phyloP scores from a whole-genome alignment of 2,329 filamentous ascomycete genomes.

The Neofusicoccum ribis region DNA sequence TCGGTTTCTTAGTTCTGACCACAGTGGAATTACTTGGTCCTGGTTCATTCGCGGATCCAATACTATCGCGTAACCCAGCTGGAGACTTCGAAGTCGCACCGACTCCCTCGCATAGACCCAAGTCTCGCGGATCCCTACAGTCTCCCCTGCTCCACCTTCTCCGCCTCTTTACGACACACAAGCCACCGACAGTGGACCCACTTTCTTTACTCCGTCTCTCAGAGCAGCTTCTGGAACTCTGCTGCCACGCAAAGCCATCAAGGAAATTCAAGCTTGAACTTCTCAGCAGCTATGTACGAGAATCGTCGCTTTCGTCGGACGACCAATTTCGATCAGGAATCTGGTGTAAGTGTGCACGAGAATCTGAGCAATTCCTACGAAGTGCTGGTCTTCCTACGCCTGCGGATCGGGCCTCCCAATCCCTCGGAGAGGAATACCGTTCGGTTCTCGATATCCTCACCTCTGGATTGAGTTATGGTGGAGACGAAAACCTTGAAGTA shows the following conservation, averaged over 20 bases:
- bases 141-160: conserved; percentile 68
- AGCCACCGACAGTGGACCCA: conserved; percentile 13
- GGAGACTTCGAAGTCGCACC: conserved; percentile 63
- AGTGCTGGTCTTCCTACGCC: not conserved
- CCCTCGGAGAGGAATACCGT: conserved; percentile 68
- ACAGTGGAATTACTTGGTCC: conserved; percentile 53
- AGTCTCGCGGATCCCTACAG: conserved; percentile 51
- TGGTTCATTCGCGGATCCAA: conserved; percentile 52
- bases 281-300: conserved; percentile 36
- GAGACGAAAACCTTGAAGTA: conserved; percentile 23
- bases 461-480: conserved; percentile 56
- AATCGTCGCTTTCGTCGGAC: conserved; percentile 26
- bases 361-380: not conserved
- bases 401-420: not conserved
- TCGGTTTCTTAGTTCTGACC: conserved; percentile 53
- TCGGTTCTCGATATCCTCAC: conserved; percentile 65
- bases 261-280: conserved; percentile 38
- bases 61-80: conserved; percentile 53
- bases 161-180: conserved; percentile 55
- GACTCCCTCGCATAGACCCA: conserved; percentile 64
- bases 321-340: conserved; percentile 29
- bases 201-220: not conserved
- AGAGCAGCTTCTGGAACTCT: not conserved
- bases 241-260: conserved; percentile 7
- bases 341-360: conserved; percentile 25